A percentile compares a stretch with the other conserved stretches of the same genome.
Evolutionary conservation across 106 monocot genomes (phyloP).

Genomic region (Triglochin maritima): DNA sequence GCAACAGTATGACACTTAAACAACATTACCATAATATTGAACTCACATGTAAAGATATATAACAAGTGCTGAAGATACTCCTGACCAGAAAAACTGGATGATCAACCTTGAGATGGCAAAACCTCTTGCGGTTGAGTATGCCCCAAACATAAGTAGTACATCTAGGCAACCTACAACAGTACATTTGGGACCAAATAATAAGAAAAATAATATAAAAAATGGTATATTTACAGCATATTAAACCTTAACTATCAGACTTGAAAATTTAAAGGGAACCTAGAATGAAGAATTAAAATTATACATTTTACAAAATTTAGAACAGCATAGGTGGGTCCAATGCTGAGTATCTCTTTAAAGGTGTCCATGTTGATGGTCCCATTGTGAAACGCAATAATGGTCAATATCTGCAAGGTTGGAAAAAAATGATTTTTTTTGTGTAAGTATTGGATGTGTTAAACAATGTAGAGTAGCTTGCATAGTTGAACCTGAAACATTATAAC

Average conservation of each 20-base stretch:
- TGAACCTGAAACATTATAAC: conserved; percentile 91
- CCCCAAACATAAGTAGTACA: conserved; percentile 86
- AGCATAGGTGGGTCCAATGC: conserved; percentile 77
- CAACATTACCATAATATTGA: background rate
- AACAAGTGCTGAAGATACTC: conserved; percentile 33
- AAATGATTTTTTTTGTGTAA: background rate
- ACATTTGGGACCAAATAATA: background rate
- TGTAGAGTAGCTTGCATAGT: too few relatives aligned
- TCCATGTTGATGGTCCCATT: conserved; percentile 56
- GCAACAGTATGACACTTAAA: background rate
- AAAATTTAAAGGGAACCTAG: background rate
- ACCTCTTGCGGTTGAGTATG: conserved; percentile 73
- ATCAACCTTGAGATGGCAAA: conserved; percentile 81
- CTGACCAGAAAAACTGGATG: conserved; percentile 80
- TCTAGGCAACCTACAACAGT: conserved; percentile 59
- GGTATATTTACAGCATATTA: background rate
- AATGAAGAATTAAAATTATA: conserved; percentile 8
- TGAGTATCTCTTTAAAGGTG: conserved; percentile 78
- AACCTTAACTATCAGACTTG: too few relatives aligned
- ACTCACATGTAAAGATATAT: conserved; percentile 84
- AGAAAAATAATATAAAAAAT: background rate
- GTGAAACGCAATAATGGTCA: conserved; percentile 75
- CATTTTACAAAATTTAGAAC: conserved; percentile 79
- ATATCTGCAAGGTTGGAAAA: conserved; percentile 24
- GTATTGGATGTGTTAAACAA: too few relatives aligned